Evolutionary conservation across 1,284 basidiomycete species (phyloP), one percentile per base, ranked within the genome.

Genomic region (Cryptococcus sp.): DNA sequence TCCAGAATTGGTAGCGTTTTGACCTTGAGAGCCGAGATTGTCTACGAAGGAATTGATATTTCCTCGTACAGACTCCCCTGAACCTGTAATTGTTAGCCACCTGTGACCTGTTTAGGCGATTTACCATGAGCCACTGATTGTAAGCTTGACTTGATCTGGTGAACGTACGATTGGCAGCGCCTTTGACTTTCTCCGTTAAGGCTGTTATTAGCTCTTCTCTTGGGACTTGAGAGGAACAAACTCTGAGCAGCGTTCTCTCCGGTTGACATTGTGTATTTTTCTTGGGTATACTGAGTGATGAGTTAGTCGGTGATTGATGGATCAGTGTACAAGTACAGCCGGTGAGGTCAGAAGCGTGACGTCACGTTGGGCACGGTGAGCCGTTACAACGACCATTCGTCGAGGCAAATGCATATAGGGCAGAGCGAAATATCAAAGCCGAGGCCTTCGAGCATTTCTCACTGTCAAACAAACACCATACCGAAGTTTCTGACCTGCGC

Each of bases 31-130:
- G 19, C 61, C 63, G 34, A 60, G 50, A 34, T 60, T 53, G 53
- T 64, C 63, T 25, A 64, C 41, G 42, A 63, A 57, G 5, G 58
- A 56, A 53, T 69, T 69, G 56, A 65, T 52, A 47, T 62, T 65
- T 37, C 66, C 64, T 32, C 64, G 49, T 48, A 69, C 54, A 11
- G 55, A 59, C 54, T 69, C 66, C 21, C 66, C 66, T 4, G 63
- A 54, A 31, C 64, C 66, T 61, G 41, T n/a, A 32, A 45, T 19
- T 42, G 23, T 37, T 34, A 18, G 37, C 23, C 7, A 19, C 28
- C 42, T 43, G 18, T 19, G 24, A 16, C 14, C 23, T 24, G 11
- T 18, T 2, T 21, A 16, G 28, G 39, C 32, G 25, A 32, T 34
- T 1, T 46, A 14, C 7, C 19, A 23, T 34, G 32, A 19, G 24